A percentile compares a stretch with the other conserved stretches of the same genome.
phyloP scores from a whole-genome alignment of 176 grass and related monocot genomes.

The Zizania latifolia region DNA sequence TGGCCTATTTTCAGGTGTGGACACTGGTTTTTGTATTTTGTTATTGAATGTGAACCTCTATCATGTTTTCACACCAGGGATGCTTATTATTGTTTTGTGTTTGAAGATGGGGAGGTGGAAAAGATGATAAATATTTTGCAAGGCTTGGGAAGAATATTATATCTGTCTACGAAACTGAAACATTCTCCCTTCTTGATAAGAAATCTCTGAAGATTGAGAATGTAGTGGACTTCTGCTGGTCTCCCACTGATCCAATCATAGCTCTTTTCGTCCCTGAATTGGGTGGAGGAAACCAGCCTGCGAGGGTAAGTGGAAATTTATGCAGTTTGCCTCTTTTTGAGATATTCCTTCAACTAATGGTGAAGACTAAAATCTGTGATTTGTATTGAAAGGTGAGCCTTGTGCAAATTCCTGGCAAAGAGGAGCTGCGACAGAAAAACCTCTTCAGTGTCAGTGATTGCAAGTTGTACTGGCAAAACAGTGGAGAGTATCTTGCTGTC shows the following conservation, averaged over 20 bases:
- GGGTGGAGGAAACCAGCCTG: conserved; percentile 93
- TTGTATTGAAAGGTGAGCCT: conserved; percentile 66
- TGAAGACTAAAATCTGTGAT: conserved; percentile 5
- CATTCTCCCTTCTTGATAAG: conserved; percentile 89
- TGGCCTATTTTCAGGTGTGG: conserved; percentile 88
- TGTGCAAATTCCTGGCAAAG: conserved; percentile 88
- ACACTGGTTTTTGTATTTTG: neutral
- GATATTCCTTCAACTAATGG: neutral
- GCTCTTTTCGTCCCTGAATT: conserved; percentile 81
- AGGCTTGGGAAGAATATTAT: conserved; percentile 91
- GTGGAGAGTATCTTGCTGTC: conserved; percentile 89
- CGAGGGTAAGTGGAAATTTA: conserved; percentile 50
- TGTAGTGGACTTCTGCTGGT: conserved; percentile 87
- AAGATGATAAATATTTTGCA: conserved; percentile 92
- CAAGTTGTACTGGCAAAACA: conserved; percentile 93
- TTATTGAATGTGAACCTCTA: neutral
- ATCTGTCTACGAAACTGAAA: conserved; percentile 85
- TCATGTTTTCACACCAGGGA: neutral
- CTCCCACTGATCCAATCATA: conserved; percentile 76
- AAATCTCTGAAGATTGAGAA: conserved; percentile 93
- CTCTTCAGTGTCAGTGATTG: conserved; percentile 92
- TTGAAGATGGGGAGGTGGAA: conserved; percentile 81
- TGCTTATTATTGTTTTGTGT: conserved; percentile 38
- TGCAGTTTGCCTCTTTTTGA: neutral
- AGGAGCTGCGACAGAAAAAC: conserved; percentile 90